phyloP scores from a whole-genome alignment of 2,329 filamentous ascomycete genomes.

The Emergomyces pasteurianus region DNA sequence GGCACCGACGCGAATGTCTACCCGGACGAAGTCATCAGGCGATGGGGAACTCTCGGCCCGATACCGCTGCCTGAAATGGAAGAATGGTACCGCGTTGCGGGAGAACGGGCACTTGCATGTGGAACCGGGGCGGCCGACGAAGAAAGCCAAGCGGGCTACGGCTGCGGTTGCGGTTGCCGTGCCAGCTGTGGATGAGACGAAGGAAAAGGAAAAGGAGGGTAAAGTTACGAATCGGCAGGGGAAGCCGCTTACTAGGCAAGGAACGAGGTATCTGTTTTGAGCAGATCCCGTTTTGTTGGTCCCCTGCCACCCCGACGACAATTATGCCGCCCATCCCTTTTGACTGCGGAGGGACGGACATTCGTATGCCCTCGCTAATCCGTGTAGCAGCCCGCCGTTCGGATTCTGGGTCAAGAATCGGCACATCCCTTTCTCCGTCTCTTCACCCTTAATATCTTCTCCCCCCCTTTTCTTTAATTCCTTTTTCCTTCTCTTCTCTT shows the following conservation, averaged over 20 bases:
- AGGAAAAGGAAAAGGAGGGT: constrained; percentile 20
- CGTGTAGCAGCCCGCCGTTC: not conserved
- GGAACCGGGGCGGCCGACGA: constrained; percentile 43
- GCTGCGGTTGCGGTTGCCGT: not conserved
- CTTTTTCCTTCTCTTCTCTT: not conserved
- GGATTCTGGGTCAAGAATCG: not conserved
- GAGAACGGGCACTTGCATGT: constrained; percentile 49
- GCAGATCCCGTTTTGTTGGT: not conserved
- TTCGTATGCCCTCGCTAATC: not conserved
- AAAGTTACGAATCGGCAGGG: constrained; percentile 36
- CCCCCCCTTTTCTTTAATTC: too few relatives aligned
- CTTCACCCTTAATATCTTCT: too few relatives aligned
- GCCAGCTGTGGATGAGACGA: constrained; percentile 18
- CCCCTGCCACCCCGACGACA: not conserved
- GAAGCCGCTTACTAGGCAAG: constrained; percentile 40
- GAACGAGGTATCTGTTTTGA: constrained; percentile 36
- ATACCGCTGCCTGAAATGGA: constrained; percentile 48
- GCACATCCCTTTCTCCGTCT: not conserved
- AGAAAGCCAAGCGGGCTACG: constrained; percentile 35
- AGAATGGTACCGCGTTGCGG: constrained; percentile 48
- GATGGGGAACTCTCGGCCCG: constrained; percentile 22
- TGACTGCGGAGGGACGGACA: not conserved
- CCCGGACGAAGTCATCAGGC: constrained; percentile 49
- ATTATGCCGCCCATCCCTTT: not conserved
- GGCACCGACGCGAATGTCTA: constrained; percentile 45